Base-by-base conservation (phyloP, 164 flowering plant species). In the Euptelea pleiosperma region DNA sequence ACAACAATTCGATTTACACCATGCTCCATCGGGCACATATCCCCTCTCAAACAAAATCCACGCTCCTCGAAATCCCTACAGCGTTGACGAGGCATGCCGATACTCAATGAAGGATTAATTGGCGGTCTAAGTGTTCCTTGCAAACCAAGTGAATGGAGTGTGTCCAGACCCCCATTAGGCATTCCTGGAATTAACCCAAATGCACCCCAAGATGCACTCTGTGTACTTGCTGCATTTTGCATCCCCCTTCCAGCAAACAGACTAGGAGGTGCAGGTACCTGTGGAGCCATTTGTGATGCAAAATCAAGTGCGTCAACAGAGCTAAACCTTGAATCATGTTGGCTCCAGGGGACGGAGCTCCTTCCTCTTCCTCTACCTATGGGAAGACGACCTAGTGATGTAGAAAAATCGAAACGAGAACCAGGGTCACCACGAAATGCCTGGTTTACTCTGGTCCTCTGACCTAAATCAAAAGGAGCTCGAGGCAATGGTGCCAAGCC, bases 21-120 rank as follows among this genome's bases (percentile, higher is more conserved):
- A 78, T 93, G 97, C 74, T 93, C 99, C 97, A 90, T 88, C 6
- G 94, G 96, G 70, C 99, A 93, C 82, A 88, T 83, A 70, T 93
- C 99, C 44, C 99, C 99, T 69, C 96, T 80, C 12, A 93, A 71
- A 74, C 99, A 93, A 80, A 87, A 93, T 49, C 99, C 99, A 70
- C 84, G 96, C 69, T 93, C 97, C 78, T 93, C 99, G 64, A 90
- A 93, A 57, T 93, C 99, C 66, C 91, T 83, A 76, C 99, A 93
- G 25, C 83, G 78, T 54, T 84, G 88, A 34, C 79, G 84, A 37
- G 86, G 82, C 54, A 89, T 72, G 57, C 82, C 85, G 25, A 82
- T 70, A 66, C 60, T 77, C 62, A 80, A 48, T 22, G 84, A 55
- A 59, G 84, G 74, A 79, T 61, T 81, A 8, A 85, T 62, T 24